These are phyloP conservation scores for Fusarium solani-melongenae DNA, from an alignment of 2,329 filamentous ascomycete species.

Conservation along the genomic window DNA sequence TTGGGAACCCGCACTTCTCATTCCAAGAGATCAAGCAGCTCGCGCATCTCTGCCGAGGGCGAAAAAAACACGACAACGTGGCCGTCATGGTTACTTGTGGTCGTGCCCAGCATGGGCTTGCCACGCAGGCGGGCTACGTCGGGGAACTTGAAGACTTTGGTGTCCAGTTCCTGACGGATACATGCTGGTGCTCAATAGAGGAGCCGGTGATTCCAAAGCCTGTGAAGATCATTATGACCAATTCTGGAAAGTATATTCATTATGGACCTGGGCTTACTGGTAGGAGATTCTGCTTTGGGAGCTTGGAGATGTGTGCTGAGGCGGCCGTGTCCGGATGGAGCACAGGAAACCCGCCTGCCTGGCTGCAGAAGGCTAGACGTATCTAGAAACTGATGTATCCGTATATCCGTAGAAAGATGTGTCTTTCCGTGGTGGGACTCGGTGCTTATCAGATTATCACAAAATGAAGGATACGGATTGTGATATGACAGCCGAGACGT, in stretches of 20 bases:
- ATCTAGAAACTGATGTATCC: neutral
- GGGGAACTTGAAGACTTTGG: neutral
- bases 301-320: slow-evolving; percentile 18
- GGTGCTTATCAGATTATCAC: neutral
- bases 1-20: neutral
- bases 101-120: neutral
- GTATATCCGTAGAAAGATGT: neutral
- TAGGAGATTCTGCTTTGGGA: slow-evolving; percentile 15
- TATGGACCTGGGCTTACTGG: slow-evolving; percentile 31
- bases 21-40: neutral
- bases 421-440: neutral
- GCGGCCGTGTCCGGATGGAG: slow-evolving; percentile 5
- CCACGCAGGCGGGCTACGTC: neutral
- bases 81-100: neutral
- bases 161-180: neutral
- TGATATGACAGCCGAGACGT: neutral
- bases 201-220: slow-evolving; percentile 20
- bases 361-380: neutral
- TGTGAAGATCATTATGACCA: slow-evolving; percentile 24
- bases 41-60: neutral
- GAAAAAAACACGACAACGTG: neutral
- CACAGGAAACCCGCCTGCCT: slow-evolving; percentile 5
- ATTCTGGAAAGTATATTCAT: slow-evolving; percentile 35
- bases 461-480: neutral
- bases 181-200: neutral